phyloP scores from a whole-genome alignment of 2,329 filamentous ascomycete species.

The Penicillium olsonii region DNA sequence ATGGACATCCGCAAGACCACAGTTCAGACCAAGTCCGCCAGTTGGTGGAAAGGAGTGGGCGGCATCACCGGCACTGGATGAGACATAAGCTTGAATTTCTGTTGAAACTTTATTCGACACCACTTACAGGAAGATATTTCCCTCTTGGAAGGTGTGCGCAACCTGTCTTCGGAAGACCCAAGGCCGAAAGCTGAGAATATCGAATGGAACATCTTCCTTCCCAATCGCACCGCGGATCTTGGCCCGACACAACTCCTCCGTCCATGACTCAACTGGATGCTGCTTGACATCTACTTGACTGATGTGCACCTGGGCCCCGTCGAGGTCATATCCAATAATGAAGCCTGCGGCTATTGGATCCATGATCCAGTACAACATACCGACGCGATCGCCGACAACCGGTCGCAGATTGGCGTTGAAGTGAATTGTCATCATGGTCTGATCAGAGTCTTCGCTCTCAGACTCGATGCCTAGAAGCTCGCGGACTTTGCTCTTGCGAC shows the following conservation, averaged over 20 bases:
- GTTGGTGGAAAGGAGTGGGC: slow-evolving; percentile 57
- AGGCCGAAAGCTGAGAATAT: slow-evolving; percentile 44
- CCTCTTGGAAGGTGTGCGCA: slow-evolving; percentile 38
- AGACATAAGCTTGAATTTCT: background rate
- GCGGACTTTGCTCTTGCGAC: slow-evolving; percentile 33
- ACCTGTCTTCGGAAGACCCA: slow-evolving; percentile 48
- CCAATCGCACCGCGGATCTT: slow-evolving; percentile 34
- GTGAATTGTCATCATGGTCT: slow-evolving; percentile 52
- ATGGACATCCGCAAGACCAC: slow-evolving; percentile 53
- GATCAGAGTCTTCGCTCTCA: slow-evolving; percentile 47
- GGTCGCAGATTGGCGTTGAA: slow-evolving; percentile 46
- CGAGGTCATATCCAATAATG: slow-evolving; percentile 48
- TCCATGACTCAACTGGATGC: slow-evolving; percentile 40
- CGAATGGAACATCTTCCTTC: slow-evolving; percentile 31
- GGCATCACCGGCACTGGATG: slow-evolving; percentile 51
- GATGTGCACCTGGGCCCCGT: slow-evolving; percentile 46
- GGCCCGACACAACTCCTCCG: slow-evolving; percentile 35
- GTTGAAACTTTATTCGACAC: too few species aligned
- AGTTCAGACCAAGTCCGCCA: slow-evolving; percentile 59
- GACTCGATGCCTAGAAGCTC: slow-evolving; percentile 36
- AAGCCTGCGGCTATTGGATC: slow-evolving; percentile 48
- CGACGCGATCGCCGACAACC: slow-evolving; percentile 41
- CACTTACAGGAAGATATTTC: slow-evolving; percentile 42
- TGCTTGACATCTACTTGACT: slow-evolving; percentile 47
- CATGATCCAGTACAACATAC: slow-evolving; percentile 50